Base-by-base conservation (phyloP, 768 basidiomycete species). In the Pleurotus eryngii region DNA sequence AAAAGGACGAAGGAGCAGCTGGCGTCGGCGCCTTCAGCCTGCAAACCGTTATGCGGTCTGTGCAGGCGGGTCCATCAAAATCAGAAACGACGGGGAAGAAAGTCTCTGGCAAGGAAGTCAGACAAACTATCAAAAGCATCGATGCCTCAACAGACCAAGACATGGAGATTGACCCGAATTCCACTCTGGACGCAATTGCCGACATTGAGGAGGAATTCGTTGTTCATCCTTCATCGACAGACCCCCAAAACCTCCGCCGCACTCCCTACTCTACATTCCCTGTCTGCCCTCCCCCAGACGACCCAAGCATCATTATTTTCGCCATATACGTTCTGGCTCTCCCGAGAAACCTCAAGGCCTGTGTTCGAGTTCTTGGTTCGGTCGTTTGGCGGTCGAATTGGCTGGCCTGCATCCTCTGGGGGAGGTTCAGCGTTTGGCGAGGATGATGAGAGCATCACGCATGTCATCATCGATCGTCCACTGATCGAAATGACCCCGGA, bases 291-390 rank as follows among this genome's bases (percentile, higher is more conserved):
- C 35, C 84, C 86, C 9, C 82, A 79, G 51, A 77, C 85, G 3
- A 65, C 78, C 18, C 74, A 81, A 11, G 74, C 81, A n/a, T 77
- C 77, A 46, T 76, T 98, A 37, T 96, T 98, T 72, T 76, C 87
- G 0, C 84, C 89, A 3, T 97, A 87, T 73, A 90, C 87, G 2
- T 93, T 99, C 77, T 98, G 87, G 78, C 76, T 99, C 46, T 98
- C 96, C 6, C 84, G 96, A 61, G 96, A 98, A 74, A 90, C 88
- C 0, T 89, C 97, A 2, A 83, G 95, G 15, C 79, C 89, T 15
- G 87, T 97, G 58, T 94, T 98, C 74, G 97, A 98, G 71, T 98
- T 99, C 71, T 75, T 96, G 60, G 81, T 98, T 43, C 88, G 93
- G 17, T 87, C 91, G 12, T 94, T 94, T 70, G 96, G 95, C 45